Evolutionary conservation across 495 filamentous ascomycete genomes (phyloP).

Genomic region (Evernia prunastri): DNA sequence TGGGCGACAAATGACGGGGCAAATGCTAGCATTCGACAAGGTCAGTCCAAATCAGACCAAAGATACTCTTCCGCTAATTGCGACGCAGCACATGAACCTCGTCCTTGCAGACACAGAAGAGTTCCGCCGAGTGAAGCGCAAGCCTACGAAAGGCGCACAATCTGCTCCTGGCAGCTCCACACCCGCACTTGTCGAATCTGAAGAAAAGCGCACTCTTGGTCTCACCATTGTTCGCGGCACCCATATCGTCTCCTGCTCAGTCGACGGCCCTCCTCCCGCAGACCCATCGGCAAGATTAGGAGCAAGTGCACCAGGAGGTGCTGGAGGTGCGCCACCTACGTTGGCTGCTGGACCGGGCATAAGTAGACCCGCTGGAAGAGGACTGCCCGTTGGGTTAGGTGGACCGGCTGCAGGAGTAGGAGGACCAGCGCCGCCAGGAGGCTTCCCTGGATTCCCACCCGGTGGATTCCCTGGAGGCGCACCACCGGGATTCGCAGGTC

Average conservation of each 20-base stretch:
- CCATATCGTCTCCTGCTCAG: slow-evolving; percentile 86
- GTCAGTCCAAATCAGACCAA: slow-evolving; percentile 37
- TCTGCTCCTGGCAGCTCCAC: slow-evolving; percentile 58
- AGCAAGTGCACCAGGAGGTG: slow-evolving; percentile 61
- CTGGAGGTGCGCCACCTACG: slow-evolving; percentile 51
- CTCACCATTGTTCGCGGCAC: slow-evolving; percentile 92
- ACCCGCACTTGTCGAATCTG: slow-evolving; percentile 66
- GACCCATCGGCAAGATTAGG: slow-evolving; percentile 89
- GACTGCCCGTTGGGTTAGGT: slow-evolving; percentile 77
- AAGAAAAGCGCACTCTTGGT: slow-evolving; percentile 94
- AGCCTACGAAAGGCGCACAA: slow-evolving; percentile 62
- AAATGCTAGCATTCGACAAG: slow-evolving; percentile 97
- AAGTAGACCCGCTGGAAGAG: slow-evolving; percentile 84
- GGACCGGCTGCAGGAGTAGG: slow-evolving; percentile 89
- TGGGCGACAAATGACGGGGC: slow-evolving; percentile 91
- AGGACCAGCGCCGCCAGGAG: slow-evolving; percentile 61
- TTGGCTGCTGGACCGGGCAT: slow-evolving; percentile 83
- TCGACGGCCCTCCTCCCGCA: slow-evolving; percentile 92
- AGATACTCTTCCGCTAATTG: neutral
- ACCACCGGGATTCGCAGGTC: slow-evolving; percentile 71
- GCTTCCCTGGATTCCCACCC: slow-evolving; percentile 52
- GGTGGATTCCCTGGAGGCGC: slow-evolving; percentile 60
- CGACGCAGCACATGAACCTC: slow-evolving; percentile 88
- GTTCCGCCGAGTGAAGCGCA: slow-evolving; percentile 90
- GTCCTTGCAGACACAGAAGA: slow-evolving; percentile 99